These are phyloP conservation scores for Mucor circinelloides DNA, from an alignment of 371 early-diverging fungal species.

Conservation along the genomic window DNA sequence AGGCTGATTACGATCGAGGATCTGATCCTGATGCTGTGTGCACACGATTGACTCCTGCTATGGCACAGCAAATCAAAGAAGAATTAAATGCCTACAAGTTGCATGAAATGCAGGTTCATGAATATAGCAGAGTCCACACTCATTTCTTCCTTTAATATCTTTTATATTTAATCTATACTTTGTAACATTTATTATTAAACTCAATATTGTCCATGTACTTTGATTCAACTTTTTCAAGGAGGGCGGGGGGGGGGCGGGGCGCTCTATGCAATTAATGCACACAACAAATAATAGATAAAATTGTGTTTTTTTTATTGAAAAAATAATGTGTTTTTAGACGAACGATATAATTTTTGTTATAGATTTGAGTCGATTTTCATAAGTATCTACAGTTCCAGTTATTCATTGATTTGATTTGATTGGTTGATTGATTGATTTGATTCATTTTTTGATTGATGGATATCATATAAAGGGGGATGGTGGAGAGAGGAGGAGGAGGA, in stretches of 20 bases:
- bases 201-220: no score
- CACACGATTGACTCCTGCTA: constrained; percentile 56
- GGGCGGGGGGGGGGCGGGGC: no score
- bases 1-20: constrained; percentile 68
- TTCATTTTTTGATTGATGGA: background rate
- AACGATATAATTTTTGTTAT: constrained; percentile 2
- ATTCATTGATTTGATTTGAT: constrained; percentile 11
- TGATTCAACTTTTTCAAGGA: no score
- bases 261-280: background rate
- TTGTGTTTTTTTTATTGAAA: background rate
- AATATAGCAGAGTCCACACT: constrained; percentile 66
- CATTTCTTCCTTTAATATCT: constrained; percentile 57
- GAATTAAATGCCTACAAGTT: constrained; percentile 76
- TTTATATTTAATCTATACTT: background rate
- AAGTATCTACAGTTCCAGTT: constrained; percentile 25
- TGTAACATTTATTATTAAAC: background rate
- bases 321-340: constrained; percentile 13
- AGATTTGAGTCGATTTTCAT: background rate
- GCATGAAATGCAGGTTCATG: constrained; percentile 78
- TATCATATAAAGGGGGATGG: background rate
- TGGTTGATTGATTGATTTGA: background rate
- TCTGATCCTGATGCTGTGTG: constrained; percentile 65
- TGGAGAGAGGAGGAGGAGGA: no score
- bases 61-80: constrained; percentile 69
- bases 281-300: background rate